Base-by-base conservation (phyloP, 768 basidiomycete species). In the Termitomyces sp. region DNA sequence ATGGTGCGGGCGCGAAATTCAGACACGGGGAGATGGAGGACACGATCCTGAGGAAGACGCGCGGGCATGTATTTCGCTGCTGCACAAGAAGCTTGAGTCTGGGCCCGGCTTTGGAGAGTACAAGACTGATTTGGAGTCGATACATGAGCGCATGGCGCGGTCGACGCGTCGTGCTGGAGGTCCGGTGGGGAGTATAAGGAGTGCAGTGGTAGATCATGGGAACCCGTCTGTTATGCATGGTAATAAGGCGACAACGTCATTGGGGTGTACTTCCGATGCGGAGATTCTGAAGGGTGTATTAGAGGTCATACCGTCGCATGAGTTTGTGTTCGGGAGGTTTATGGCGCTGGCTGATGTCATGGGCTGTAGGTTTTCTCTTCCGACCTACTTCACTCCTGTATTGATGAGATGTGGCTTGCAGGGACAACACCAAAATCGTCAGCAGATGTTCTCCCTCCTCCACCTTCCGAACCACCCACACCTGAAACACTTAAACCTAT, bases 1-100 rank as follows among this genome's bases (percentile, higher is more conserved):
- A 70, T 98, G 94, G 94, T 88, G 93, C 59, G 84, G 84, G 11
- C 83, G 90, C 55, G 92, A 95, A 66, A 98, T 99, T 47, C 96
- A 98, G 73, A 85, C 82, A 0, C 77, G 84, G 0, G 93, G 92
- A 0, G 89, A 90, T 54, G 90, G 89, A 2, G 94, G 94, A 3
- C 96, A 98, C 71, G 91, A 97, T 64, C 93, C 95, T 2, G 92
- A 95, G 67, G 96, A 98, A 71, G 96, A 98, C 67, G 96, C 96
- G 0, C 79, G 88, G 20, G 91, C 96, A 0, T 95, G 94, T 67
- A 65, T 94, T 10, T 94, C 96, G 62, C 77, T 99, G 36, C 70
- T 99, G 25, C 82, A 83, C 68, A 85, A 89, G 70, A 98, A 99
- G 74, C 67, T 97, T 25, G 83, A 86, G 52, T 78, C 86, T 63